Evolutionary conservation across 495 filamentous ascomycete genomes (phyloP).

Genomic region (Cercophora scortea): DNA sequence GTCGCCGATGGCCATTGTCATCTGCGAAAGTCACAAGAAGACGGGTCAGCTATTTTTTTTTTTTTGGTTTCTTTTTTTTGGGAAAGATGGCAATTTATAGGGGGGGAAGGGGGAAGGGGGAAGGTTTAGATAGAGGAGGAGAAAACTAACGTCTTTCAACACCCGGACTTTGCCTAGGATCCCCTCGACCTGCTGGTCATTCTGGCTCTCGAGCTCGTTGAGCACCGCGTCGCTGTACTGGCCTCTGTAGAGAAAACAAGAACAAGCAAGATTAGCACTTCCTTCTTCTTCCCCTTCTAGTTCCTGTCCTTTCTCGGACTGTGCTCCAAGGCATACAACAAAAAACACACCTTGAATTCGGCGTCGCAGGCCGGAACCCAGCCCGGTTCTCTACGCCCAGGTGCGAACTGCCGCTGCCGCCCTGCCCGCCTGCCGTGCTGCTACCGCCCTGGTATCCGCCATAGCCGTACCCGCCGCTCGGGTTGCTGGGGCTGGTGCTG

Average conservation of each 20-base stretch:
- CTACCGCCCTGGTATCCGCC: constrained; percentile 27
- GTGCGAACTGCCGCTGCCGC: neutral
- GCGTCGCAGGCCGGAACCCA: constrained; percentile 59
- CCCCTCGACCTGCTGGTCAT: constrained; percentile 83
- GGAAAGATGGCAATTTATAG: too few relatives aligned
- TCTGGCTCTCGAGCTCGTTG: constrained; percentile 90
- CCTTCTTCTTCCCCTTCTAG: neutral
- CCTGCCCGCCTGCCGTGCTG: constrained; percentile 3
- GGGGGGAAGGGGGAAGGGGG: too few relatives aligned
- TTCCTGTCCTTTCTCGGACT: too few relatives aligned
- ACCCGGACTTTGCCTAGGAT: constrained; percentile 85
- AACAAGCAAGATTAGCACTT: neutral
- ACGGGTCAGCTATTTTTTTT: neutral
- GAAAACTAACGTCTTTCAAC: constrained; percentile 77
- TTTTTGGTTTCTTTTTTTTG: neutral
- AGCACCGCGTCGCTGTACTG: constrained; percentile 93
- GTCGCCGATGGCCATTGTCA: constrained; percentile 86
- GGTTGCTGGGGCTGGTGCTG: constrained; percentile 38
- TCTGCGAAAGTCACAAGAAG: constrained; percentile 35
- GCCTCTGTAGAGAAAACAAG: constrained; percentile 48
- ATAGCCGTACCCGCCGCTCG: constrained; percentile 56
- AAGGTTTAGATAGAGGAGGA: too few relatives aligned
- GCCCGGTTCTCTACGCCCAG: constrained; percentile 27
- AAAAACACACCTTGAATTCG: constrained; percentile 60
- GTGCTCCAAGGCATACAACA: neutral